Base-by-base conservation (phyloP, 2,329 filamentous ascomycete genomes). In the Plenodomus tracheiphilus region DNA sequence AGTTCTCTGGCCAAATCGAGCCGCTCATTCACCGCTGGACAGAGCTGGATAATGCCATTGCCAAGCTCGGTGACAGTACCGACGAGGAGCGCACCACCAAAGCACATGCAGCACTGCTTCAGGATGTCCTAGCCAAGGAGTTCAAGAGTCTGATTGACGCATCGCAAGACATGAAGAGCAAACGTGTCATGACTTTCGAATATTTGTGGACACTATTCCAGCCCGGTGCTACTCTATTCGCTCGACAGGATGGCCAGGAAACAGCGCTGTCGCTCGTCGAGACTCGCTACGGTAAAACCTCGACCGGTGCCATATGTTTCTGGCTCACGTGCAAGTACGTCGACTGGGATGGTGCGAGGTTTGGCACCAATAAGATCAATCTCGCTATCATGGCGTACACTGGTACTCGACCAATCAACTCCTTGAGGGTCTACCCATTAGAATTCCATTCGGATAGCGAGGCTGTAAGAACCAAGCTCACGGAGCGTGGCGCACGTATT, bases 1-100 rank as follows among this genome's bases (percentile, higher is more conserved):
- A 82, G 48, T 86, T 89, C 51, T 67, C 71, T 9, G 80, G 79
- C 0, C 83, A 82, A 0, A 88, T 88, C 51, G 75, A 82, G 58
- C 82, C 83, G 0, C 82, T 89, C 41, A 81, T 88, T 35, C 85
- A 89, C 67, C 79, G 85, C 25, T 89, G 85, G 84, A 71, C 64
- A 0, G 66, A 72, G 39, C 58, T 77, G n/a, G 57, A 65, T 20
- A 41, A 53, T 4, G 60, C 62, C 13, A 64, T 72, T 25, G 35
- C 52, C n/a, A 56, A 58, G 35, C 52, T 64, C 34, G 54, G 57
- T 18, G 58, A 63, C 34, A 63, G 58, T 4, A 67, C 59, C 17
- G 67, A 70, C 21, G 58, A 64, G 3, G 52, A 64, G 25, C 53
- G 59, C 2, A 66, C 59, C 16, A 72, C 65, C 13, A 71, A 72